Percentiles rank a stretch among this genome's conserved stretches.
phyloP scores from a whole-genome alignment of 371 early-diverging fungal species.

The Dichotomocladium elegans region DNA sequence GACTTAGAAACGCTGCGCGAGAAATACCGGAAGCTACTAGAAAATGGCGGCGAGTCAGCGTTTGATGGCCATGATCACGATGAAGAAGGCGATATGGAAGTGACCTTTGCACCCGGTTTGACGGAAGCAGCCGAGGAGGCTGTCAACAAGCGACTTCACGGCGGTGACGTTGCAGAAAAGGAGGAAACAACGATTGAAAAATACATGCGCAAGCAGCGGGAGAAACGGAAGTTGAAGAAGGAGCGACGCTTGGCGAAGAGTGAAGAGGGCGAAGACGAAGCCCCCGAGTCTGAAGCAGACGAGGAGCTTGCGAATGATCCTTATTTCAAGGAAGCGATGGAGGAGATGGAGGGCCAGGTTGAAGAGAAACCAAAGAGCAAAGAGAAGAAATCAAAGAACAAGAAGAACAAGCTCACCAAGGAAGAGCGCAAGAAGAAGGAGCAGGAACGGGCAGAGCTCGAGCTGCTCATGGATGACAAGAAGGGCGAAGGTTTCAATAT shows the following conservation, averaged over 20 bases:
- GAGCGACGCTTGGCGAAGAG: constrained; percentile 20
- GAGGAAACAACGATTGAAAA: constrained; percentile 83
- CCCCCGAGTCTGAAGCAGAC: constrained; percentile 54
- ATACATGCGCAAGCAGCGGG: constrained; percentile 82
- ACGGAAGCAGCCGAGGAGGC: constrained; percentile 65
- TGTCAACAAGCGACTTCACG: constrained; percentile 46
- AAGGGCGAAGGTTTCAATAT: constrained; percentile 73
- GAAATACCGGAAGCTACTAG: constrained; percentile 68
- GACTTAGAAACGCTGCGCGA: constrained; percentile 50
- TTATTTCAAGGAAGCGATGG: constrained; percentile 67
- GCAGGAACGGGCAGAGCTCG: constrained; percentile 78
- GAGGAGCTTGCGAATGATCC: constrained; percentile 61
- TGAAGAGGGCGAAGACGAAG: constrained; percentile 4
- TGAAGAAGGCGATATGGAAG: constrained; percentile 85
- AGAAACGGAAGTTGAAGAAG: constrained; percentile 68
- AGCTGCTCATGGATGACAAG: constrained; percentile 68
- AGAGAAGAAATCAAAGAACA: constrained; percentile 28
- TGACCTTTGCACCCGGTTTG: constrained; percentile 93
- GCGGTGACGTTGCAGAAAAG: constrained; percentile 30
- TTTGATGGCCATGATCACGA: constrained; percentile 48
- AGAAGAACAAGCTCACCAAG: constrained; percentile 51
- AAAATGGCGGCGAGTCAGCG: constrained; percentile 18
- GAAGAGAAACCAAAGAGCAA: constrained; percentile 25
- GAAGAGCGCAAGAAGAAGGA: constrained; percentile 58
- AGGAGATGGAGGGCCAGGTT: constrained; percentile 36